Conservation (phyloP, 805 yeast species). For the Suhomyces kilbournensis region DNA sequence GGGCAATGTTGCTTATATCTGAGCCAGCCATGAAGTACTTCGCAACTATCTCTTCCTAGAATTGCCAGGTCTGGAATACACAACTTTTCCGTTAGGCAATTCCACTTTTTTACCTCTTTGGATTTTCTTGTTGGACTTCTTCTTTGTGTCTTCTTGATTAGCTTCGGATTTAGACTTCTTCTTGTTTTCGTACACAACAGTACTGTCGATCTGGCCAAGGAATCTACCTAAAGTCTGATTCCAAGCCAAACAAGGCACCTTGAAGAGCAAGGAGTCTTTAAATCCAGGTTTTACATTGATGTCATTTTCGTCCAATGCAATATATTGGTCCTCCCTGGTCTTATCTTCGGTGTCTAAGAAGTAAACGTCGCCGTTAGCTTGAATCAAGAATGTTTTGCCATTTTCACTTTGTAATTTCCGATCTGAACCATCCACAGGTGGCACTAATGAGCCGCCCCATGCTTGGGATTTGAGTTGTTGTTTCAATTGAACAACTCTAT, state of each 20-base stretch:
- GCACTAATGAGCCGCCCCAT: conserved; percentile 50
- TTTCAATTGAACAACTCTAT: conserved; percentile 52
- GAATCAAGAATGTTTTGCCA: conserved; percentile 54
- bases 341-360: conserved; percentile 37
- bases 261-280: conserved; percentile 46
- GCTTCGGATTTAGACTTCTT: conserved; percentile 27
- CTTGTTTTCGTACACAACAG: conserved; percentile 13
- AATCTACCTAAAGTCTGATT: conserved; percentile 42
- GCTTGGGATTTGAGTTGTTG: conserved; percentile 52
- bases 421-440: conserved; percentile 50
- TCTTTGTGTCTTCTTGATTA: conserved; percentile 14
- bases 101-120: conserved; percentile 44
- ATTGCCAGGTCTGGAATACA: conserved; percentile 28
- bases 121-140: conserved; percentile 30
- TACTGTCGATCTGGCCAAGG: conserved; percentile 18
- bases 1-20: neutral
- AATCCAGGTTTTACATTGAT: conserved; percentile 46
- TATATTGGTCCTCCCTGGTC: conserved; percentile 21
- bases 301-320: conserved; percentile 46
- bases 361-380: conserved; percentile 55
- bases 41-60: conserved; percentile 6
- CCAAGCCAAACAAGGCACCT: conserved; percentile 43
- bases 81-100: conserved; percentile 62
- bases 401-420: conserved; percentile 40
- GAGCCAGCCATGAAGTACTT: neutral